Percentiles rank a stretch among this genome's conserved stretches.
Evolutionary conservation across 805 yeast genomes (phyloP).

Genomic region (Schwanniomyces occidentalis): DNA sequence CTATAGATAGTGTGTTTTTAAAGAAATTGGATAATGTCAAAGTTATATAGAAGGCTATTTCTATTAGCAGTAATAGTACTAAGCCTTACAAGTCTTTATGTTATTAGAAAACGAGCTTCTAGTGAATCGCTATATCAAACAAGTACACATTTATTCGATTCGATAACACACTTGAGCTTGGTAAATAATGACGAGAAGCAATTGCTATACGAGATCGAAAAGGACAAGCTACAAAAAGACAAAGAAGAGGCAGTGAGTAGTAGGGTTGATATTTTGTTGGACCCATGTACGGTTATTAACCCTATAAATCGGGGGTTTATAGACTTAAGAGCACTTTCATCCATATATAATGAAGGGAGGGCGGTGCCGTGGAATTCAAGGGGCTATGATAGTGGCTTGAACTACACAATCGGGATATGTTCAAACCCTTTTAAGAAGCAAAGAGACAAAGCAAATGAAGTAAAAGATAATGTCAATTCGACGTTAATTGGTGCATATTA

Average conservation of each 20-base stretch:
- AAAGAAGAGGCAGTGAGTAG: conserved; percentile 8
- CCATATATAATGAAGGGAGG: conserved; percentile 48
- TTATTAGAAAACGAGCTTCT: too few relatives aligned
- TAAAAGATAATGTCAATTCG: conserved; percentile 42
- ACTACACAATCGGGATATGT: conserved; percentile 59
- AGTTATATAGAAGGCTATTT: too few relatives aligned
- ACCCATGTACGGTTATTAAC: conserved; percentile 40
- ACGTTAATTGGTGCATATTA: conserved; percentile 44
- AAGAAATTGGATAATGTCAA: too few relatives aligned
- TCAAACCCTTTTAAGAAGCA: conserved; percentile 46
- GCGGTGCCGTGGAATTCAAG: conserved; percentile 61
- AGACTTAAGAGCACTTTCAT: conserved; percentile 50
- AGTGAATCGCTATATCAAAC: too few relatives aligned
- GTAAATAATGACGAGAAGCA: too few relatives aligned
- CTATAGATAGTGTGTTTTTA: too few relatives aligned
- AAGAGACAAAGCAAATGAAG: conserved; percentile 37
- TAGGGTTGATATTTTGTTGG: conserved; percentile 14
- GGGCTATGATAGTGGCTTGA: conserved; percentile 68
- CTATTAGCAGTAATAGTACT: too few relatives aligned
- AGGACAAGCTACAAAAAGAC: background rate
- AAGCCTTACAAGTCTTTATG: too few relatives aligned
- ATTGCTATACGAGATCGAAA: too few relatives aligned
- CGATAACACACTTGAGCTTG: too few relatives aligned
- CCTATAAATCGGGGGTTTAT: conserved; percentile 49
- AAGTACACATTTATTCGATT: too few relatives aligned